Evolutionary conservation across 164 flowering plant species (phyloP).

Genomic region (Saururus chinensis): DNA sequence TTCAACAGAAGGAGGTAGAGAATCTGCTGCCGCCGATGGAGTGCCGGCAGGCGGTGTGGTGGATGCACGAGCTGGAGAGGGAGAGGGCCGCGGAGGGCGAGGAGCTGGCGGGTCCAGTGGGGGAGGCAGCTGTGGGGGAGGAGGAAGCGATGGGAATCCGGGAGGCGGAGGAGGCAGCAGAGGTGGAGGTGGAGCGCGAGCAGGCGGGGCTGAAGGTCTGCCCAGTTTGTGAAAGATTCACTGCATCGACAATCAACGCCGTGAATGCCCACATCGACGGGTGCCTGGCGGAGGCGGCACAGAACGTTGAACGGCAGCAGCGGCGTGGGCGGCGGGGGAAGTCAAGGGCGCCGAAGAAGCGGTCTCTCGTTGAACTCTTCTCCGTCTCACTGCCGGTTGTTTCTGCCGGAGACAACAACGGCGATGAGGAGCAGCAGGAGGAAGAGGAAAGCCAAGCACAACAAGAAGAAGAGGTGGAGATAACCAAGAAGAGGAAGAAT

Average conservation of each 20-base stretch:
- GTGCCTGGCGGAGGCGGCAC: slow-evolving; percentile 20
- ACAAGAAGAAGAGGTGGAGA: slow-evolving; percentile 3
- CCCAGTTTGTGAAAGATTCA: slow-evolving; percentile 31
- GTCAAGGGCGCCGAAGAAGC: slow-evolving; percentile 33
- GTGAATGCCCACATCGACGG: slow-evolving; percentile 26
- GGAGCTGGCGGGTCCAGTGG: neutral
- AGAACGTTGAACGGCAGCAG: slow-evolving; percentile 8
- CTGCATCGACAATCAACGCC: slow-evolving; percentile 27
- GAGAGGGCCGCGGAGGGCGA: slow-evolving; percentile 2
- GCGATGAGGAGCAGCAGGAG: slow-evolving; percentile 6
- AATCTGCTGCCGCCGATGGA: slow-evolving; percentile 41
- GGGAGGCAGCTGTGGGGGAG: neutral
- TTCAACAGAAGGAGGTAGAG: slow-evolving; percentile 3
- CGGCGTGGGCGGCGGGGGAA: slow-evolving; percentile 15
- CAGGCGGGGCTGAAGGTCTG: slow-evolving; percentile 19
- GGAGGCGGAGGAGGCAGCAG: slow-evolving; percentile 2
- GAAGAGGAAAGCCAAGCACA: slow-evolving; percentile 1
- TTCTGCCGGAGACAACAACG: slow-evolving; percentile 3
- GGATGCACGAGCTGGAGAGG: slow-evolving; percentile 34
- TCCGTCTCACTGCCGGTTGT: slow-evolving; percentile 44
- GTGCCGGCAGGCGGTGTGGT: slow-evolving; percentile 40
- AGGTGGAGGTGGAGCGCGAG: slow-evolving; percentile 1
- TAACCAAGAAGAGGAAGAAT: slow-evolving; percentile 2
- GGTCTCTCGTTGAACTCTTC: slow-evolving; percentile 57
- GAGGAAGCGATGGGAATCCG: neutral